Conservation (phyloP, 2,329 filamentous ascomycete genomes). For the Gnomoniopsis sp. region DNA sequence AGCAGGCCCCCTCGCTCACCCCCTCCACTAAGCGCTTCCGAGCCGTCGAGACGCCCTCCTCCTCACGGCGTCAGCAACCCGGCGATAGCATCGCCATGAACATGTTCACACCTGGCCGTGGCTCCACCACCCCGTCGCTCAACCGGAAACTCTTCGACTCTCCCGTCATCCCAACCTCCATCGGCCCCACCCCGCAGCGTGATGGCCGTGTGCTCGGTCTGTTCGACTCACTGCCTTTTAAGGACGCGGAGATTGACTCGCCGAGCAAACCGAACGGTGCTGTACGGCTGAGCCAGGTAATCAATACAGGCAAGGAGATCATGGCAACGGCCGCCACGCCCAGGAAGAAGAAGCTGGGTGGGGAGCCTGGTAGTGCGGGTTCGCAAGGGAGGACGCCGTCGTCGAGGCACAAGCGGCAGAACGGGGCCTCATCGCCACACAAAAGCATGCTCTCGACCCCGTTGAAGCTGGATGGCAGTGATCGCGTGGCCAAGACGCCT, state of each 20-base stretch:
- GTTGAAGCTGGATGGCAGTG: slow-evolving; percentile 44
- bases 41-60: slow-evolving; percentile 43
- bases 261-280: slow-evolving; percentile 42
- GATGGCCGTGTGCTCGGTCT: slow-evolving; percentile 74
- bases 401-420: slow-evolving; percentile 56
- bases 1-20: slow-evolving; percentile 36
- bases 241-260: slow-evolving; percentile 39
- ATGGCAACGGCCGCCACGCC: slow-evolving; percentile 40
- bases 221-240: slow-evolving; percentile 65
- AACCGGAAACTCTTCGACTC: slow-evolving; percentile 56
- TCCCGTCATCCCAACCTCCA: slow-evolving; percentile 53
- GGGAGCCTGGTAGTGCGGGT: slow-evolving; percentile 26
- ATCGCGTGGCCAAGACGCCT: slow-evolving; percentile 40
- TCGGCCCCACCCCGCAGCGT: slow-evolving; percentile 77
- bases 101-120: slow-evolving; percentile 23
- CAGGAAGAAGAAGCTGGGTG: slow-evolving; percentile 34
- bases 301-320: slow-evolving; percentile 28
- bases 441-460: slow-evolving; percentile 46
- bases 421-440: slow-evolving; percentile 12
- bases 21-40: slow-evolving; percentile 48
- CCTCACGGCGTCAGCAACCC: slow-evolving; percentile 20
- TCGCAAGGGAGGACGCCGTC: slow-evolving; percentile 47
- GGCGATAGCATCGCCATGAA: slow-evolving; percentile 20
- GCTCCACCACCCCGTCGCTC: slow-evolving; percentile 51
- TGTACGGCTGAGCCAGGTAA: slow-evolving; percentile 28